Base-by-base conservation (phyloP, 257 asterid species). In the Nyctanthes arbortristis region DNA sequence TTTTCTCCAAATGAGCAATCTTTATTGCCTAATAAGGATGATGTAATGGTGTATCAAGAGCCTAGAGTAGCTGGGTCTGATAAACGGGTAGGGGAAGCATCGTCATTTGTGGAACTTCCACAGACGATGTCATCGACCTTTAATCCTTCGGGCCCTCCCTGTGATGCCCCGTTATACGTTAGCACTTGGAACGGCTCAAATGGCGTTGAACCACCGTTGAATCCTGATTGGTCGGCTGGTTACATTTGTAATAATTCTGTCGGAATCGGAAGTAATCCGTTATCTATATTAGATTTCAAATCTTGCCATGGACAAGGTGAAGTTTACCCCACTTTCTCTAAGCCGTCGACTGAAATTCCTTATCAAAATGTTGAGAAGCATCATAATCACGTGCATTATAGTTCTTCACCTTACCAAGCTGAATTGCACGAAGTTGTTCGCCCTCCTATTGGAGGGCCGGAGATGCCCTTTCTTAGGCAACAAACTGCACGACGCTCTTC, bases 341-440 rank as follows among this genome's bases (percentile, higher is more conserved):
- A 56, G 32, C 67, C 75, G 4, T 62, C 78, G 3, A 30, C 40
- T 30, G 75, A 72, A 30, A 73, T 72, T 68, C 49, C 80, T 2
- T 25, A n/a, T 33, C 61, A 60, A 4, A 57, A 27, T 31, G 45
- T 58, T 14, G 68, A 36, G 5, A 64, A 65, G 31, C 72, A 18
- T 2, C 54, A 32, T 36, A 68, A 34, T 12, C 47, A 75, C 18
- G 22, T 31, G 36, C 49, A 70, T 36, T 75, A 25, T 31, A 49
- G 14, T n/a, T 73, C 85, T 60, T 39, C 80, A 0, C 18, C 72
- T 18, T 82, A 82, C 68, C 89, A 81, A 12, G 70, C 62, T 25
- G 40, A 80, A 2, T 55, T 79, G 52, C 89, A 82, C 28, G 86
- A 84, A 2, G 84, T 77, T 32, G 87, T 81, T 20, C 65, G 77